Evolutionary conservation across 495 filamentous ascomycete species (phyloP).

Genomic region (Aspergillus homomorphus): DNA sequence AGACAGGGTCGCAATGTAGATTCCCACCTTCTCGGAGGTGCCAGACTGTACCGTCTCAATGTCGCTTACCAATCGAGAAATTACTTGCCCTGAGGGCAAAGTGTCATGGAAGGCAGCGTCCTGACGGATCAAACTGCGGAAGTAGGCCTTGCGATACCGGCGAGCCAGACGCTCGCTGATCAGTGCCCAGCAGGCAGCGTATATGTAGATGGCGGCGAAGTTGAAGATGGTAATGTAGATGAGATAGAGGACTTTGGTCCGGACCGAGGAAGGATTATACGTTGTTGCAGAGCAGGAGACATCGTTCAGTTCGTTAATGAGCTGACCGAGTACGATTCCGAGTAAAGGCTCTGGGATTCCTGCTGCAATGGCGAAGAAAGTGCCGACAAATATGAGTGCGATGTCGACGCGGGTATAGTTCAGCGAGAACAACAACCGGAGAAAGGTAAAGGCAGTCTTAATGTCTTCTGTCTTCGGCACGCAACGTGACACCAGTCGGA

Average conservation of each 20-base stretch:
- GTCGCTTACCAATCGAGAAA: constrained; percentile 55
- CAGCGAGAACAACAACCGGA: constrained; percentile 30
- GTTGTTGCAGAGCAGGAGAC: constrained; percentile 25
- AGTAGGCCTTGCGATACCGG: constrained; percentile 55
- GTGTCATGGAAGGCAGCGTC: constrained; percentile 58
- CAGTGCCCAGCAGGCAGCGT: constrained; percentile 55
- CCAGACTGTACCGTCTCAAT: constrained; percentile 58
- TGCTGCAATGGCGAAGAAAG: constrained; percentile 54
- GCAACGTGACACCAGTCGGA: not conserved
- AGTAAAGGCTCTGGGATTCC: constrained; percentile 65
- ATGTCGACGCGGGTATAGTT: constrained; percentile 32
- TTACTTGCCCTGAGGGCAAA: constrained; percentile 53
- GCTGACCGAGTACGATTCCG: constrained; percentile 65
- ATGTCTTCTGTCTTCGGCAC: constrained; percentile 19
- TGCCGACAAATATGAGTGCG: constrained; percentile 35
- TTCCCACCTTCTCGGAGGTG: constrained; percentile 63
- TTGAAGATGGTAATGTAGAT: constrained; percentile 61
- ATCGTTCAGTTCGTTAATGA: constrained; percentile 52
- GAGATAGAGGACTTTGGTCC: constrained; percentile 55
- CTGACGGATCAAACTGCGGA: constrained; percentile 54
- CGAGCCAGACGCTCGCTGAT: constrained; percentile 62
- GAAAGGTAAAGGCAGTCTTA: constrained; percentile 25
- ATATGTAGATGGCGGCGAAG: constrained; percentile 56
- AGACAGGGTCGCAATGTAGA: constrained; percentile 54
- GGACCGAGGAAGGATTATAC: constrained; percentile 14